Percentiles rank a stretch among this genome's conserved stretches.
Conservation (phyloP, 140 eudicot species). For the Cichorium intybus region DNA sequence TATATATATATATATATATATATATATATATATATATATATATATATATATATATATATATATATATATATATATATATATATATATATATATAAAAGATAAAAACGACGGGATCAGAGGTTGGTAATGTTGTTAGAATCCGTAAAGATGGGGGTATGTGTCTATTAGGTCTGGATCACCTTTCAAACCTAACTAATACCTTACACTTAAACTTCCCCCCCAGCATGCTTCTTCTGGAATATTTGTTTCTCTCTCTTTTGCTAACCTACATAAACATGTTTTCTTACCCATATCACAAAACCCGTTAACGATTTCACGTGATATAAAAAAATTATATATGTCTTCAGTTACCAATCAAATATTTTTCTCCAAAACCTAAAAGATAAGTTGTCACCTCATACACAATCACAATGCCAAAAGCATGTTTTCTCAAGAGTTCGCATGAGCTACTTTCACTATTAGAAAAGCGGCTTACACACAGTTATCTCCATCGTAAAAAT, state of each 20-base stretch:
- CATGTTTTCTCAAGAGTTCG: background rate
- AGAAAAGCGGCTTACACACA: too few species aligned
- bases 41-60: too few species aligned
- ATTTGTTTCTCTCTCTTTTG: conserved; percentile 10
- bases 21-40: too few species aligned
- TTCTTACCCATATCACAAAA: conserved; percentile 12
- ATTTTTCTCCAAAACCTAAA: too few species aligned
- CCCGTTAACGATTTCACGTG: background rate
- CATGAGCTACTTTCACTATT: too few species aligned
- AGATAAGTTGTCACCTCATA: background rate
- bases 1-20: too few species aligned
- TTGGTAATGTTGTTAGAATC: conserved; percentile 53
- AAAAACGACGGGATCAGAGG: conserved; percentile 23
- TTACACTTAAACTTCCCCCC: conserved; percentile 28
- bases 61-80: background rate
- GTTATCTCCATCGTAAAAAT: too few species aligned
- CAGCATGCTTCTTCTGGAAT: conserved; percentile 22
- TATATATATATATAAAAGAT: background rate
- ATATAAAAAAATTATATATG: background rate
- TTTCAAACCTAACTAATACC: conserved; percentile 50
- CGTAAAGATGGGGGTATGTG: conserved; percentile 37
- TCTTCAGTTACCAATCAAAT: background rate
- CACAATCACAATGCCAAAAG: background rate
- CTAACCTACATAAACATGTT: conserved; percentile 9
- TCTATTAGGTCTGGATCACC: conserved; percentile 48